Evolutionary conservation across 2,329 filamentous ascomycete genomes (phyloP), one percentile per base, ranked within the genome.

Genomic region (Dactylonectria macrodidyma): DNA sequence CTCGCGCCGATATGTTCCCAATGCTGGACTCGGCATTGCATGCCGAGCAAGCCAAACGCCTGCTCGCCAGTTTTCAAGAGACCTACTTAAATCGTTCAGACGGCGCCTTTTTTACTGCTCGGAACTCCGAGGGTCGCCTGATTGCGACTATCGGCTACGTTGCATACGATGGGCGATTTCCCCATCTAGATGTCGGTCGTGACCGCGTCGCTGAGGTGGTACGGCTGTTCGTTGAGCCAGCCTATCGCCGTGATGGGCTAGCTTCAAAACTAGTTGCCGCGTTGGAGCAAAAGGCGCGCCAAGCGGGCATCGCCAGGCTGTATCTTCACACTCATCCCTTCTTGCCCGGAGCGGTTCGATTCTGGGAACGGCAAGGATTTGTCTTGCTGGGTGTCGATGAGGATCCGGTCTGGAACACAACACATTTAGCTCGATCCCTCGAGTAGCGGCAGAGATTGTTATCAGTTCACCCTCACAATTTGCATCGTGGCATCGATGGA

Each of bases 301-400:
- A 55, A 1, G 61, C 62, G 8, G 69, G 69, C 9, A 68, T 78
- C 16, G 24, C 70, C 14, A 55, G 61, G 7, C 64, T 78, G 2
- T 78, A 78, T 57, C 65, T 78, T 1, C 76, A 78, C 24, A 78
- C 77, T 0, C 77, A 78, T 22, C 76, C 77, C 0, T 78, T 78
- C 14, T 24, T 78, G 2, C 73, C 70, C 0, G 69, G 76, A 1
- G 76, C 76, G 1, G 66, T 75, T 2, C 41, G 26, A 0, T 78
- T 78, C 11, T 78, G 77, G 77, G 63, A 78, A 34, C 55, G 64
- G 1, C 71, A 76, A 16, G 72, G 73, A 0, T 78, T 78, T 44
- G 55, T 48, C 1, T 9, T 73, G 0, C 54, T 76, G 6, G 7
- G 60, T 0, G 63, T 73, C 1, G 76, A 78, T 2, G 63, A 78